These are phyloP conservation scores for Acmispon strigosus DNA, from an alignment of 306 rosid species.

Conservation along the genomic window DNA sequence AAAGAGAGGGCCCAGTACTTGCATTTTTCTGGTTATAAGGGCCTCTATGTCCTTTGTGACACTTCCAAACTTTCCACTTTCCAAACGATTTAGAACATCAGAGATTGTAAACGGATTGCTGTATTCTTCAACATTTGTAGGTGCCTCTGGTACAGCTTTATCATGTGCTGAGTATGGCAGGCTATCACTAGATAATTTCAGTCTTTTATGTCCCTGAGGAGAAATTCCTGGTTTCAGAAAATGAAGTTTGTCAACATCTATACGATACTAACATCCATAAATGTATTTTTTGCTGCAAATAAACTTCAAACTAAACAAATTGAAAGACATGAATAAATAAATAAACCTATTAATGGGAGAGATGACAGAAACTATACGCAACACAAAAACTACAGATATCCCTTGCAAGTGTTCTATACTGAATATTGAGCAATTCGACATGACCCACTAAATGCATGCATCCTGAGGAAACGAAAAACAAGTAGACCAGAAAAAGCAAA, in stretches of 20 bases:
- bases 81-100: constrained; percentile 36
- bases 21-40: constrained; percentile 42
- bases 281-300: background rate
- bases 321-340: background rate
- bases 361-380: background rate
- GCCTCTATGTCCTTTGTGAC: constrained; percentile 63
- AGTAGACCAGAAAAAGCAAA: background rate
- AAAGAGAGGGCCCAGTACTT: constrained; percentile 34
- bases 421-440: background rate
- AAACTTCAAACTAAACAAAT: background rate
- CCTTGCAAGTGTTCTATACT: background rate
- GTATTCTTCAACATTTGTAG: constrained; percentile 42
- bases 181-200: constrained; percentile 21
- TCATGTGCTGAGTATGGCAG: constrained; percentile 2
- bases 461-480: background rate
- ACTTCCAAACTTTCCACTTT: constrained; percentile 65
- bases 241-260: background rate
- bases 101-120: constrained; percentile 41
- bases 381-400: background rate
- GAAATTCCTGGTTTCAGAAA: constrained; percentile 34
- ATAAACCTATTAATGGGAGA: background rate
- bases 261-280: background rate
- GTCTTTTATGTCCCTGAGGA: constrained; percentile 39
- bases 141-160: constrained; percentile 21
- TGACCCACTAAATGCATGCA: background rate